Percentiles rank a stretch among this genome's conserved stretches.
Conservation (phyloP, 2,329 filamentous ascomycete genomes). For the Furcasterigmium sp. region DNA sequence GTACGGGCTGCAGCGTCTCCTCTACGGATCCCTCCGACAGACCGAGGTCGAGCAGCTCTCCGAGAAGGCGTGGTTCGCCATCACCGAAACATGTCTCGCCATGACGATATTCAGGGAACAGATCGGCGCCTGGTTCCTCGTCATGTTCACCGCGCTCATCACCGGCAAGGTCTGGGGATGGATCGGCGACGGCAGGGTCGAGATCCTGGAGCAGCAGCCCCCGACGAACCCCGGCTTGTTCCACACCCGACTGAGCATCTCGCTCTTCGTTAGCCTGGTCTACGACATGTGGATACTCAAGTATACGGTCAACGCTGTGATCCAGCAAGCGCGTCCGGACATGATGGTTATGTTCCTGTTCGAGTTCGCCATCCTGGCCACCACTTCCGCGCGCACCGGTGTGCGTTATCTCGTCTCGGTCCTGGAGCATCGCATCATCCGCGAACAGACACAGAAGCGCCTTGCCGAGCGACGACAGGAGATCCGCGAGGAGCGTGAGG, state of each 20-base stretch:
- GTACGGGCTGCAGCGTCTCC: constrained; percentile 81
- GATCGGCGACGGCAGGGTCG: constrained; percentile 93
- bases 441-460: constrained; percentile 65
- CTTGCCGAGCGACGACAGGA: constrained; percentile 64
- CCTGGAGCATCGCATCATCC: constrained; percentile 69
- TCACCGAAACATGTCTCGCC: constrained; percentile 92
- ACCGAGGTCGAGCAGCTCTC: constrained; percentile 97
- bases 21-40: constrained; percentile 84
- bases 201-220: constrained; percentile 91
- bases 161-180: constrained; percentile 97
- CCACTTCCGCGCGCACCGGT: constrained; percentile 74
- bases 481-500: constrained; percentile 53
- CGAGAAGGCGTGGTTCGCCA: constrained; percentile 96
- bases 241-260: constrained; percentile 75
- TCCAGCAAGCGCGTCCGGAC: constrained; percentile 82
- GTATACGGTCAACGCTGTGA: constrained; percentile 77
- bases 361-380: constrained; percentile 83
- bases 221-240: constrained; percentile 84
- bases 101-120: constrained; percentile 99
- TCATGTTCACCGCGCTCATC: constrained; percentile 91
- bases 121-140: constrained; percentile 87
- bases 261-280: constrained; percentile 69
- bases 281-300: constrained; percentile 78
- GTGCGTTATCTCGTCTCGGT: constrained; percentile 75
- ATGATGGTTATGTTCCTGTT: constrained; percentile 99